A percentile compares a stretch with the other conserved stretches of the same genome.
phyloP scores from a whole-genome alignment of 108 stramenopile genomes.

The Discostella stelligeroides region DNA sequence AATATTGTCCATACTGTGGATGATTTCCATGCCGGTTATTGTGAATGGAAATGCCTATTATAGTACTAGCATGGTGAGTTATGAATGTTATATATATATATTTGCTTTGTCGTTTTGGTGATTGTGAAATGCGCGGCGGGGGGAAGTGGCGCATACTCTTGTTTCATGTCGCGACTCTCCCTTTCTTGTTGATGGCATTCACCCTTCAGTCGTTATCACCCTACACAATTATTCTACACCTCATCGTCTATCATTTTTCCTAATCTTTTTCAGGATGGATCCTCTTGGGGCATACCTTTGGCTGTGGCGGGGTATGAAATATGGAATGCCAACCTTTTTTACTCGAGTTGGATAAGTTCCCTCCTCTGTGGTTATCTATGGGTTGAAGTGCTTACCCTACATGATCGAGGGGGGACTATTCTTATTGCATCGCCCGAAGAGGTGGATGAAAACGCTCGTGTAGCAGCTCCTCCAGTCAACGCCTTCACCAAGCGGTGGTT shows the following conservation, averaged over 20 bases:
- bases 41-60: slow-evolving; percentile 15
- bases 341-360: slow-evolving; percentile 30
- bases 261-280: not conserved
- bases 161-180: too few relatives aligned
- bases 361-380: slow-evolving; percentile 21
- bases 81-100: too few relatives aligned
- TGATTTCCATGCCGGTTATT: slow-evolving; percentile 25
- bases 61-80: too few relatives aligned
- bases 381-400: slow-evolving; percentile 23
- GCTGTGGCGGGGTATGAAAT: slow-evolving; percentile 27
- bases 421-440: not conserved
- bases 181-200: too few relatives aligned
- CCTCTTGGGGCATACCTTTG: not conserved
- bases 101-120: not conserved
- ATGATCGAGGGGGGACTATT: slow-evolving; percentile 13
- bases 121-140: too few relatives aligned
- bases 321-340: slow-evolving; percentile 52
- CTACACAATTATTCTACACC: too few relatives aligned
- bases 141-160: too few relatives aligned
- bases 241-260: not conserved
- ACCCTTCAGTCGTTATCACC: too few relatives aligned
- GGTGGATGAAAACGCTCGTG: too few relatives aligned
- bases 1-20: slow-evolving; percentile 25
- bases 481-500: slow-evolving; percentile 36
- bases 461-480: slow-evolving; percentile 5